phyloP scores from a whole-genome alignment of 495 filamentous ascomycete species.

The Aspergillus nidulans region DNA sequence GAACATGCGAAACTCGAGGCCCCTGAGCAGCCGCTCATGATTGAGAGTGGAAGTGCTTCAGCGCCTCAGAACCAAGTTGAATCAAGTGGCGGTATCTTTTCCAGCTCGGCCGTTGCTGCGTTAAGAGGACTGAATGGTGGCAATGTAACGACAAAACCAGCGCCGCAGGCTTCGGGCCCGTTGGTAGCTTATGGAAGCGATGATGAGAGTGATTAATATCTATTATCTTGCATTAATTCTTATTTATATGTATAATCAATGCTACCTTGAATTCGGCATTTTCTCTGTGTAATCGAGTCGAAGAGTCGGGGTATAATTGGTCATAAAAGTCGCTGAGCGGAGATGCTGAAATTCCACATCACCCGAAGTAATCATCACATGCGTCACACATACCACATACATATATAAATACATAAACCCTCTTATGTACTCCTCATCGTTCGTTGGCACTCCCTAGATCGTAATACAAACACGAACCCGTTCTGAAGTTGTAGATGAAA shows the following conservation, averaged over 20 bases:
- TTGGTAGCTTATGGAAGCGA: constrained; percentile 91
- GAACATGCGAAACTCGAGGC: constrained; percentile 39
- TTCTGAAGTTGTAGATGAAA: constrained; percentile 79
- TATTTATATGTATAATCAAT: constrained; percentile 30
- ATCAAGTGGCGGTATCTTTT: constrained; percentile 64
- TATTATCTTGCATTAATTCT: constrained; percentile 11
- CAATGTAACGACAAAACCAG: constrained; percentile 32
- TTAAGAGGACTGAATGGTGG: constrained; percentile 50
- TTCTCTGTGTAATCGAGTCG: constrained; percentile 4
- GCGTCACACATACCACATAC: constrained; percentile 13
- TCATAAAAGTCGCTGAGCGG: constrained; percentile 19
- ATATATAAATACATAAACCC: constrained; percentile 5
- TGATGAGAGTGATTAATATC: constrained; percentile 60
- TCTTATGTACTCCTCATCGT: constrained; percentile 18
- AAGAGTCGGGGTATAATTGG: constrained; percentile 29
- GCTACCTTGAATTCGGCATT: constrained; percentile 31
- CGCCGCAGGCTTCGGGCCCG: constrained; percentile 49
- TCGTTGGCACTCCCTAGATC: constrained; percentile 49
- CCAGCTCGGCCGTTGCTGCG: constrained; percentile 70
- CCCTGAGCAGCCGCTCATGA: constrained; percentile 38
- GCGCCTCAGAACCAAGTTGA: constrained; percentile 17
- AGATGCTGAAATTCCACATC: constrained; percentile 13
- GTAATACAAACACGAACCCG: constrained; percentile 70
- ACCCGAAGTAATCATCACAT: constrained; percentile 5
- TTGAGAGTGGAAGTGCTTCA: constrained; percentile 30